Evolutionary conservation across 257 asterid species (phyloP).

Genomic region (Forsythia suspensa): DNA sequence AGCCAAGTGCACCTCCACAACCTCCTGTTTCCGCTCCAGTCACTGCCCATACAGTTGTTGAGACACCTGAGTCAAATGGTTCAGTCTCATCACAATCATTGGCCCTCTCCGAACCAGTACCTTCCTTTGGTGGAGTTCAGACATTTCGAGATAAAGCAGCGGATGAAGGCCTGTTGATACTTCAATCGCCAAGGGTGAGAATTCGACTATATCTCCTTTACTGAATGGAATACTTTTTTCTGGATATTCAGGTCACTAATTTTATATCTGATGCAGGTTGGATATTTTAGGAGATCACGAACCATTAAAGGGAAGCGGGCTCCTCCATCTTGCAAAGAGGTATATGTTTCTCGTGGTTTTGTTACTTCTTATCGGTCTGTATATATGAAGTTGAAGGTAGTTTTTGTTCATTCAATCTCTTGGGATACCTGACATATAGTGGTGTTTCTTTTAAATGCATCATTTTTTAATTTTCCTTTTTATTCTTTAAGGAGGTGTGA

Average conservation of each 20-base stretch:
- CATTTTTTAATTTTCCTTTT: neutral
- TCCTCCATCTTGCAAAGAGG: constrained; percentile 92
- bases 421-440: neutral
- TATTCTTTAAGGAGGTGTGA: neutral
- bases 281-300: constrained; percentile 80
- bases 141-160: constrained; percentile 56
- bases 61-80: constrained; percentile 55
- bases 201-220: neutral
- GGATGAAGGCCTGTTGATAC: constrained; percentile 72
- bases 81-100: constrained; percentile 66
- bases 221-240: neutral
- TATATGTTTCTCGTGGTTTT: constrained; percentile 23
- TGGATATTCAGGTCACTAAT: constrained; percentile 15
- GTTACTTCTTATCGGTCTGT: neutral
- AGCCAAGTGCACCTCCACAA: constrained; percentile 42
- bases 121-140: constrained; percentile 47
- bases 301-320: constrained; percentile 75
- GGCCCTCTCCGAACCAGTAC: constrained; percentile 47
- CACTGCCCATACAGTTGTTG: constrained; percentile 35
- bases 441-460: neutral
- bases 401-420: neutral
- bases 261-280: constrained; percentile 61
- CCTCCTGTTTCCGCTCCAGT: constrained; percentile 56
- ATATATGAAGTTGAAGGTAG: constrained; percentile 8
- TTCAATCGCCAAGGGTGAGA: constrained; percentile 74